A percentile compares a stretch with the other conserved stretches of the same genome.
Evolutionary conservation across 148 eudicot species (phyloP).

Genomic region (Arbutus unedo): DNA sequence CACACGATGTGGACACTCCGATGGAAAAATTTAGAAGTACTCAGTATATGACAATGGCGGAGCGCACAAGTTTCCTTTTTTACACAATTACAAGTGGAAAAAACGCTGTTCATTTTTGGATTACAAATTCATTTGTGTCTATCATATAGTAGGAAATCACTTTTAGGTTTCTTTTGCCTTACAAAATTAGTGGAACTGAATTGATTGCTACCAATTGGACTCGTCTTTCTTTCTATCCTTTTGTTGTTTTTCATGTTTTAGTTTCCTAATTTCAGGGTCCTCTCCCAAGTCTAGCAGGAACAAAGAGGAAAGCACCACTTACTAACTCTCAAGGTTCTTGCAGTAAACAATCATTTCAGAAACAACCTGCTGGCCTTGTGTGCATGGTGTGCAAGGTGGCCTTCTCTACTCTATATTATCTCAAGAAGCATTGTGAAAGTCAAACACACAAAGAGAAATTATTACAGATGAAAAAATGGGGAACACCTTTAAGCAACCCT

Average conservation of each 20-base stretch:
- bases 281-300: conserved; percentile 18
- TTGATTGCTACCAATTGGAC: neutral
- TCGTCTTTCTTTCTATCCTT: neutral
- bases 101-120: too few relatives aligned
- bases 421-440: conserved; percentile 30
- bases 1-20: too few relatives aligned
- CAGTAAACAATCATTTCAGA: conserved; percentile 15
- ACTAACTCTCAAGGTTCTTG: conserved; percentile 12
- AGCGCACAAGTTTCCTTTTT: too few relatives aligned
- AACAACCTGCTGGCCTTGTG: conserved; percentile 30
- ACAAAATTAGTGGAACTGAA: neutral
- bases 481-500: conserved; percentile 18
- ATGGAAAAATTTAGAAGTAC: too few relatives aligned
- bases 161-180: neutral
- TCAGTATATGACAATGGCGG: too few relatives aligned
- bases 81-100: too few relatives aligned
- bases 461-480: conserved; percentile 13
- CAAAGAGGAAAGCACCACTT: conserved; percentile 25
- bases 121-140: too few relatives aligned
- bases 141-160: too few relatives aligned
- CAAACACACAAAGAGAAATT: conserved; percentile 22
- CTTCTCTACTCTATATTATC: conserved; percentile 27
- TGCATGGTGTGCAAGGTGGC: conserved; percentile 27
- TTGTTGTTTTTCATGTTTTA: neutral
- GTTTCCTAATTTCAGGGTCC: conserved; percentile 21